A percentile compares a stretch with the other conserved stretches of the same genome.
These are phyloP conservation scores for Holtermanniella nyarrowii DNA, from an alignment of 768 basidiomycete species.

Conservation along the genomic window DNA sequence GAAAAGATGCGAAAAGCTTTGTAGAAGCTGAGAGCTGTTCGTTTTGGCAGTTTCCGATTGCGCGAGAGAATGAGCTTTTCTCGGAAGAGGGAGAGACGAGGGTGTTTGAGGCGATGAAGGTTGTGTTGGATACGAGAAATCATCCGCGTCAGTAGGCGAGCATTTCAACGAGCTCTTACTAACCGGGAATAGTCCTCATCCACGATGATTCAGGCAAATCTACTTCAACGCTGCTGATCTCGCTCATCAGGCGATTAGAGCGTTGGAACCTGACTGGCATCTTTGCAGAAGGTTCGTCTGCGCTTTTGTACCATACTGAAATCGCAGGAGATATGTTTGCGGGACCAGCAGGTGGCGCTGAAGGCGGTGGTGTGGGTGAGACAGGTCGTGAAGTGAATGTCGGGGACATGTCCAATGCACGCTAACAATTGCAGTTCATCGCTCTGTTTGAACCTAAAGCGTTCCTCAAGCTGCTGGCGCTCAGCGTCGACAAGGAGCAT, in stretches of 20 bases:
- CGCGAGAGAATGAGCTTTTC: slow-evolving; percentile 21
- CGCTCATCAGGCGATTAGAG: slow-evolving; percentile 19
- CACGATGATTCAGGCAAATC: slow-evolving; percentile 36
- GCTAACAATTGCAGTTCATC: slow-evolving; percentile 22
- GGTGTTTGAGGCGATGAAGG: slow-evolving; percentile 12
- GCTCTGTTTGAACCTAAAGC: slow-evolving; percentile 32
- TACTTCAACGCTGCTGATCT: slow-evolving; percentile 12
- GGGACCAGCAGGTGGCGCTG: slow-evolving; percentile 31
- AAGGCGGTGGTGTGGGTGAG: slow-evolving; percentile 31
- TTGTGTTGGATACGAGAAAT: slow-evolving; percentile 25
- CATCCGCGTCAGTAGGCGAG: slow-evolving; percentile 16
- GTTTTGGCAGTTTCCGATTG: slow-evolving; percentile 22
- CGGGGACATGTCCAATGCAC: not conserved
- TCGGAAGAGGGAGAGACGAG: slow-evolving; percentile 5
- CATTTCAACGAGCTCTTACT: too few species aligned
- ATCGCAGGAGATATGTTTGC: slow-evolving; percentile 28
- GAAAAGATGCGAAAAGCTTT: slow-evolving; percentile 27
- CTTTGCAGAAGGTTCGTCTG: slow-evolving; percentile 9
- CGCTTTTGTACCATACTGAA: not conserved
- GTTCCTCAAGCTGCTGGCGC: not conserved
- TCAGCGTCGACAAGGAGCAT: not conserved
- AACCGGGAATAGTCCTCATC: slow-evolving; percentile 19
- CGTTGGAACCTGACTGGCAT: slow-evolving; percentile 24
- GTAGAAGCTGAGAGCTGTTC: slow-evolving; percentile 10
- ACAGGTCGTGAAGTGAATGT: slow-evolving; percentile 29